Base-by-base conservation (phyloP, 106 monocot genomes). In the Allium cepa region DNA sequence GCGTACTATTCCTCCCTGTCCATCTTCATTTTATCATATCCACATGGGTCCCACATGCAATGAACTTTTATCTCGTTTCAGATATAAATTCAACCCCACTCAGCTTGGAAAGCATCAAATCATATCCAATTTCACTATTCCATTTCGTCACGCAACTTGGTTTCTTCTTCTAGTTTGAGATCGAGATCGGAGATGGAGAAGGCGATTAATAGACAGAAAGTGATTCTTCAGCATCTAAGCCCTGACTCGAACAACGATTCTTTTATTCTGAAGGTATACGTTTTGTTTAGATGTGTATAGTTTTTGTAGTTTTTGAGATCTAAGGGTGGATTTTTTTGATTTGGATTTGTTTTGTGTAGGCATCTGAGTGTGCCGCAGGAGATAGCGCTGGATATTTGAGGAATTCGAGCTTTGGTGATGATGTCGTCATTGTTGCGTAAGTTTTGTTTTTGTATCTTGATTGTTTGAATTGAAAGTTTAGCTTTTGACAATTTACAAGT, bases 181-280 rank as follows among this genome's bases (percentile, higher is more conserved):
- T 16, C 26, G 48, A 49, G 14, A 2, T 15, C 14, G 13, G 49
- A 10, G 12, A 88, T 88, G 88, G 88, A 88, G 68, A 84, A 84
- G 53, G 83, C 80, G 14, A 76, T 83, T 51, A 71, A 75, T 56
- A 83, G 87, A 69, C 87, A 87, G 78, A 72, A 76, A 26, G 65
- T 87, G 17, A 68, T 87, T 13, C 80, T 87, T 45, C 74, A 75
- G 55, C 87, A 87, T 58, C 79, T 88, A 49, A 66, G 58, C 50
- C 75, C 75, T 11, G 52, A 47, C 18, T 52, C 51, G 9, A 4
- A 13, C 7, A 7, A 53, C 36, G 67, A 67, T 26, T 27, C 67
- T 27, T 67, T 27, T 11, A 8, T 22, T 17, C 67, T 67, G 7
- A 8, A 50, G 67, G 67, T 67, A 18, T 7, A 22, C 36, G 36